Evolutionary conservation across 805 yeast species (phyloP).

Genomic region (Candida sithepensis): DNA sequence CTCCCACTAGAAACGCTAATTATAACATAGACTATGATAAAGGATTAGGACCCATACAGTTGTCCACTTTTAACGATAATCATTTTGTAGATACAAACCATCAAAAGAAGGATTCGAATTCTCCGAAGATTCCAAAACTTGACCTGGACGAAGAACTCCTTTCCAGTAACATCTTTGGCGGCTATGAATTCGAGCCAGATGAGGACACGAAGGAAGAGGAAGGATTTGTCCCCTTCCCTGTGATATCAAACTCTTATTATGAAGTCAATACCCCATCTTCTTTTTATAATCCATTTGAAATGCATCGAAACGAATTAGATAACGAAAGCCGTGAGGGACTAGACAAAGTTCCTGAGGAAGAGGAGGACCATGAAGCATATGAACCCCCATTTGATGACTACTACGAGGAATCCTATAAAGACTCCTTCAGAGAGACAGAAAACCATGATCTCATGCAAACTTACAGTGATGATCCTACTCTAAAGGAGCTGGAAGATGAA

Average conservation of each 20-base stretch:
- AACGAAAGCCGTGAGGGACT: conserved; percentile 17
- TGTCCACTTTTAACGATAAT: conserved; percentile 12
- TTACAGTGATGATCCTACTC: conserved; percentile 5
- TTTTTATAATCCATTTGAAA: conserved; percentile 29
- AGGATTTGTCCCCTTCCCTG: conserved; percentile 34
- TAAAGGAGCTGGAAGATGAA: conserved; percentile 8
- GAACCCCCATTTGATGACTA: conserved; percentile 1
- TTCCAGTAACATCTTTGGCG: conserved; percentile 17
- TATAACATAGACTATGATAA: neutral
- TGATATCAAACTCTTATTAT: conserved; percentile 29
- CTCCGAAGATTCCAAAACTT: conserved; percentile 5
- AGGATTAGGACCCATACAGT: conserved; percentile 5
- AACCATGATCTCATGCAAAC: neutral
- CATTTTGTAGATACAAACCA: conserved; percentile 2
- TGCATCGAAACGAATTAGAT: conserved; percentile 22
- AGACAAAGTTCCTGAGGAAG: conserved; percentile 6
- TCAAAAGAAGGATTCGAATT: neutral
- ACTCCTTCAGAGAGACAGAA: neutral
- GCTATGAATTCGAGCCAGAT: conserved; percentile 22
- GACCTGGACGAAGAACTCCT: neutral
- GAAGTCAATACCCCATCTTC: conserved; percentile 29
- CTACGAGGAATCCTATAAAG: neutral
- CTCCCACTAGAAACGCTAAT: conserved; percentile 14
- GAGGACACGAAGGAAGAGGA: conserved; percentile 7
- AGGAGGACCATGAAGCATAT: conserved; percentile 5